Evolutionary conservation across 2,329 filamentous ascomycete genomes (phyloP), one percentile per base, ranked within the genome.

Genomic region (Stenocarpella maydis): DNA sequence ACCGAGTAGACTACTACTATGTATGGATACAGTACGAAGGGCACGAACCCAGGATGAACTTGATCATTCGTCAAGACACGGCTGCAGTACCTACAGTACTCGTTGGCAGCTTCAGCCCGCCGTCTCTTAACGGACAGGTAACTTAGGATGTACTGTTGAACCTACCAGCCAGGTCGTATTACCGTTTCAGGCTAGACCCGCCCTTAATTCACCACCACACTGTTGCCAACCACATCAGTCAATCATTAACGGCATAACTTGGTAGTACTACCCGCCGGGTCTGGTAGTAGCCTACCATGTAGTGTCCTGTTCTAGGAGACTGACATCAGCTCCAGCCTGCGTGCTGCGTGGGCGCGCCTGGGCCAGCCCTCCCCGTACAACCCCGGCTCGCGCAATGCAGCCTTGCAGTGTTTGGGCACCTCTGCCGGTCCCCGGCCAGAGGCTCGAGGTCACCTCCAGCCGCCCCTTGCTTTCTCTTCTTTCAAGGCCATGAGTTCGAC

Each of bases 361-460:
- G 58, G 58, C 58, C 43, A 49, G 43, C 12, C 43, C 58, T 63
- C 43, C 58, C 58, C 49, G 41, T 49, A 47, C 41, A 49, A 63
- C 49, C 58, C 43, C 37, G 58, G 58, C 58, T 49, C 43, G 58
- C 58, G 58, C 58, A 26, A 34, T 63, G 58, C 58, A 63, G 58
- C 58, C 58, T 49, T 45, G 28, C 58, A 63, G 37, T 34, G 41
- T 61, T 61, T 41, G 58, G 58, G 58, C 49, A 43, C 58, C 58
- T 61, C 24, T 61, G 58, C 58, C 58, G 43, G 58, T 24, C 65
- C 69, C 65, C 19, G 54, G 50, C 65, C 43, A n/a, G 2, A 37
- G 37, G 8, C n/a, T 26, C 58, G 53, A 64, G 34, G 55, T 65
- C 55, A 60, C 37, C 49, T 70, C 45, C 58, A 67, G 26, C 28